Evolutionary conservation across 345 rosid species (phyloP).

Genomic region (Eucalyptus victrix): DNA sequence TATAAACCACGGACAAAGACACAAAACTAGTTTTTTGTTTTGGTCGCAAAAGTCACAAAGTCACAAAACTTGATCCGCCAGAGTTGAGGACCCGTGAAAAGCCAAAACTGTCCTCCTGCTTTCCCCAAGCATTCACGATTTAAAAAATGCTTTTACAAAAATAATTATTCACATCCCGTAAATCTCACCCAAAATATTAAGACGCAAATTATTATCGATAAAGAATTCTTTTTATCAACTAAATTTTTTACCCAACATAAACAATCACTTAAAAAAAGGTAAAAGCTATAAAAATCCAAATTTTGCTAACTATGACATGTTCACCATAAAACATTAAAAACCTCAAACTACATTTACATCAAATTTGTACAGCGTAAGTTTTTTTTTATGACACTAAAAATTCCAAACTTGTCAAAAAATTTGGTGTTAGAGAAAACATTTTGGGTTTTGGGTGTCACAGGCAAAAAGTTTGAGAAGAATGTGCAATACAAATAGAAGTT

Average conservation of each 20-base stretch:
- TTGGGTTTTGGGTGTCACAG: rapidly evolving
- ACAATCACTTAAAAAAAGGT: background rate
- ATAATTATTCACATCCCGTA: too few species aligned
- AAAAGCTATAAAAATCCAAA: background rate
- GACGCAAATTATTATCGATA: rapidly evolving
- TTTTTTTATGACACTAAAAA: too few species aligned
- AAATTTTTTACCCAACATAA: background rate
- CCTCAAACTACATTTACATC: too few species aligned
- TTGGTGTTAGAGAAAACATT: too few species aligned
- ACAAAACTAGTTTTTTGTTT: background rate
- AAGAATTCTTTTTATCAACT: background rate
- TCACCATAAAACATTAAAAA: too few species aligned
- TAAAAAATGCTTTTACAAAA: background rate
- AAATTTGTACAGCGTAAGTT: rapidly evolving
- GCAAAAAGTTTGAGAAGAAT: rapidly evolving
- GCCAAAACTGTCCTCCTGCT: too few species aligned
- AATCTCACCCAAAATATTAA: rapidly evolving
- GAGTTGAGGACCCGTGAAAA: background rate
- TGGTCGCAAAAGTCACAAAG: background rate
- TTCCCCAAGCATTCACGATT: too few species aligned
- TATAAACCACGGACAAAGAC: background rate
- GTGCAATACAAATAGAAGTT: rapidly evolving
- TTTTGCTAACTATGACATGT: too few species aligned
- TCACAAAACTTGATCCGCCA: background rate
- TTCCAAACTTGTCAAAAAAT: rapidly evolving